A percentile compares a stretch with the other conserved stretches of the same genome.
Conservation (phyloP, 2,329 filamentous ascomycete genomes). For the Aschersonia sp. region DNA sequence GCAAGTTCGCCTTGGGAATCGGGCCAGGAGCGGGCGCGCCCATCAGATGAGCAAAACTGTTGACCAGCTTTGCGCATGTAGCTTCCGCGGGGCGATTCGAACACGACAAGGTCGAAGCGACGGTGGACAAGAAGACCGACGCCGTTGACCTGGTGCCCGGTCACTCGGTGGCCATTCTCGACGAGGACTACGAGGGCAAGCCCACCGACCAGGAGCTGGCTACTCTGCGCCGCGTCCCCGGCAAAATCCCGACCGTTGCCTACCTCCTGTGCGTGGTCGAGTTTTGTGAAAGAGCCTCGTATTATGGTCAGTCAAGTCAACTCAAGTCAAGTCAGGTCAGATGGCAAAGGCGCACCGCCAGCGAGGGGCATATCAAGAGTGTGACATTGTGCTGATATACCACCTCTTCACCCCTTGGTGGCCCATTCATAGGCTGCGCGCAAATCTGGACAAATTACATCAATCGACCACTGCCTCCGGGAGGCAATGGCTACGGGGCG, state of each 20-base stretch:
- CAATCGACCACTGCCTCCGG: conserved; percentile 40
- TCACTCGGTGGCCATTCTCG: conserved; percentile 4
- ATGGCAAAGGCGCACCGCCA: not conserved
- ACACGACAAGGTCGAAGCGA: not conserved
- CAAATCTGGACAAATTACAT: conserved; percentile 38
- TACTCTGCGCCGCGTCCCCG: conserved; percentile 37
- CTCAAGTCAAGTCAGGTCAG: not conserved
- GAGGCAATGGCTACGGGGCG: conserved; percentile 30
- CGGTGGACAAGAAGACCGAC: conserved; percentile 1
- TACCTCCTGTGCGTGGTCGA: conserved; percentile 45
- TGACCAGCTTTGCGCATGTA: no score
- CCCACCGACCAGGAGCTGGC: conserved; percentile 39
- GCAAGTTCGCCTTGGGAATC: no score
- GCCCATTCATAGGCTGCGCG: conserved; percentile 6
- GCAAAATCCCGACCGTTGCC: conserved; percentile 32
- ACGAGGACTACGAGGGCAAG: conserved; percentile 19
- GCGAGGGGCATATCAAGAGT: not conserved
- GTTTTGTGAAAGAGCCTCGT: conserved; percentile 45
- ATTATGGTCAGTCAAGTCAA: conserved; percentile 30
- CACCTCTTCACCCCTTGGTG: not conserved
- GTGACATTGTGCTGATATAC: no score
- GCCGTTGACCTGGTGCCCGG: not conserved
- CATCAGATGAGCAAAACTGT: no score
- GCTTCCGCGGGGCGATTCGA: not conserved
- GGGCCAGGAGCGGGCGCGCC: no score